Percentiles rank a stretch among this genome's conserved stretches.
Evolutionary conservation across 2,329 filamentous ascomycete species (phyloP).

Genomic region (Lomentospora prolificans): DNA sequence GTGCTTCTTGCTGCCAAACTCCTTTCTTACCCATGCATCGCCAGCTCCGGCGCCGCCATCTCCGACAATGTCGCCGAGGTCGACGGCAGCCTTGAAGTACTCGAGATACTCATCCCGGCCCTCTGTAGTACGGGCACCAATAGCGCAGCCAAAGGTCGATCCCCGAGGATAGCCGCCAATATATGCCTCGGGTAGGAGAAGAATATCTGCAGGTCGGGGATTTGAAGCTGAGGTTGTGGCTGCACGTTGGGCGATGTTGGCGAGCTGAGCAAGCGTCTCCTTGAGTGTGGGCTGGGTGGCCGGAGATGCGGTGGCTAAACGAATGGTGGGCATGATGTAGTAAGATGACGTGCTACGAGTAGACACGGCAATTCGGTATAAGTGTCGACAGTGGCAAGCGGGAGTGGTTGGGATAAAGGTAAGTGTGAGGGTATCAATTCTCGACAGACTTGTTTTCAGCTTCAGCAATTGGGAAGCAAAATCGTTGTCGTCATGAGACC

Average conservation of each 20-base stretch:
- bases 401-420: no score
- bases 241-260: conserved; percentile 53
- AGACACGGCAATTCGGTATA: neutral
- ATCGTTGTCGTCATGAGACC: neutral
- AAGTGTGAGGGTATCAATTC: no score
- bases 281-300: conserved; percentile 36
- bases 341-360: neutral
- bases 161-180: conserved; percentile 86
- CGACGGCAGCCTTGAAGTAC: conserved; percentile 71
- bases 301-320: conserved; percentile 47
- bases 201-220: conserved; percentile 44
- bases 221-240: conserved; percentile 21
- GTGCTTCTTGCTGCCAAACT: conserved; percentile 26
- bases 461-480: no score
- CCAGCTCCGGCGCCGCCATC: conserved; percentile 54
- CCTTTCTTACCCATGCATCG: conserved; percentile 57
- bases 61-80: conserved; percentile 68
- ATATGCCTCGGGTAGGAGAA: conserved; percentile 88
- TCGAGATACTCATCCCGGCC: conserved; percentile 74
- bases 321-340: conserved; percentile 24
- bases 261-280: conserved; percentile 58
- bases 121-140: conserved; percentile 57
- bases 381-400: neutral
- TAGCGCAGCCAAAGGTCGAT: conserved; percentile 62
- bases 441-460: no score